Base-by-base conservation (phyloP, 176 grass and related monocot species). In the Zoysia pacifica region DNA sequence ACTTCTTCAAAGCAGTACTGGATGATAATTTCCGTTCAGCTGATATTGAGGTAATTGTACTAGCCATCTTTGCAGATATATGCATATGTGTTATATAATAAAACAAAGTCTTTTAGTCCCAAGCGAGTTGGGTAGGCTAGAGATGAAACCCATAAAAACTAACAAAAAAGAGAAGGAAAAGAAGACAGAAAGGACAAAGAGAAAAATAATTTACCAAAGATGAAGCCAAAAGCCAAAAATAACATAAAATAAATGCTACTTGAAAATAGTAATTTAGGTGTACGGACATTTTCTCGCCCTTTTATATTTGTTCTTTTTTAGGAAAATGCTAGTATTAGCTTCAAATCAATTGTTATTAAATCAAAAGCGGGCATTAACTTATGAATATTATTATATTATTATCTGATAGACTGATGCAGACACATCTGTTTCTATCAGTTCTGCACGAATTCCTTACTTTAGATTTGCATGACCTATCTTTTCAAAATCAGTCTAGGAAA, bases 1-100 rank as follows among this genome's bases (percentile, higher is more conserved):
- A 98, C 67, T 98, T 98, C 74, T 98, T 98, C 86, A 94, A 80
- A 86, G 79, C 92, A 86, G 93, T 83, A 28, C 81, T 98, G 81
- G 87, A 87, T 72, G 90, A 91, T 43, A 86, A 85, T 77, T 93
- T 94, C 68, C 11, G 16, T 66, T 65, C 77, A 82, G 96, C 96
- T 79, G 88, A 98, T 87, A 80, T 98, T 72, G 87, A 98, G 95
- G 95, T 98, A 90, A 76, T 48, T 74, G 1, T 81, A 20, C 0
- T 65, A 5, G 2, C 9, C 65, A 84, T 69, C 48, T 63, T 74
- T 37, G 62, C 3, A 37, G 39, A 48, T 0, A 56, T 79, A 55
- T 66, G 52, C 61, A 83, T 7, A 69, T 46, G 6, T 88, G 15
- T 19, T 47, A 69, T 54, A 69, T 67, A 58, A 58, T 18, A 45